These are phyloP conservation scores for Ascoidea rubescens DNA, from an alignment of 805 yeast species.

Conservation along the genomic window DNA sequence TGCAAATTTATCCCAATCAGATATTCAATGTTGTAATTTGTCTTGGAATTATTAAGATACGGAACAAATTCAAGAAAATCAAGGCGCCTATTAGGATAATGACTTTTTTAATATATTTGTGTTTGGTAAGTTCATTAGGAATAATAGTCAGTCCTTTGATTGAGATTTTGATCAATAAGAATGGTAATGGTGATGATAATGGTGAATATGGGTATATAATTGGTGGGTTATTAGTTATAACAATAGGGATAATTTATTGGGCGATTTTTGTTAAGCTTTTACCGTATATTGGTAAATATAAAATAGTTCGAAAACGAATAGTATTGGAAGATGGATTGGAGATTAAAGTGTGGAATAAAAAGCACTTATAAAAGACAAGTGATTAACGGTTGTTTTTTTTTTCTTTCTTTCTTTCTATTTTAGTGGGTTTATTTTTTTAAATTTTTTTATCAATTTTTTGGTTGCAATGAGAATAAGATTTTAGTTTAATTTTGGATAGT, in stretches of 20 bases:
- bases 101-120: not conserved
- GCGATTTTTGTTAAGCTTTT: constrained; percentile 1
- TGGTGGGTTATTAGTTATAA: constrained; percentile 3
- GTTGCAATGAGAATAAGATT: too few species aligned
- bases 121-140: constrained; percentile 3
- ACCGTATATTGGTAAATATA: constrained; percentile 1
- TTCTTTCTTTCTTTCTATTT: too few species aligned
- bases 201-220: constrained; percentile 1
- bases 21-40: constrained; percentile 30
- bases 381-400: too few species aligned
- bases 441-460: too few species aligned
- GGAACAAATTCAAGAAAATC: constrained; percentile 28
- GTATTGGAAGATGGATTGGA: constrained; percentile 1
- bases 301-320: not conserved
- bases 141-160: constrained; percentile 5
- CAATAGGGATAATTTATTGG: constrained; percentile 4
- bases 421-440: too few species aligned
- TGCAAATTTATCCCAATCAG: constrained; percentile 21
- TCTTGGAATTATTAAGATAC: constrained; percentile 30
- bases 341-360: not conserved
- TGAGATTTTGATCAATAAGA: not conserved
- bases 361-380: too few species aligned
- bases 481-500: too few species aligned
- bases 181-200: not conserved
- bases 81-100: constrained; percentile 28